Evolutionary conservation across 2,329 filamentous ascomycete species (phyloP).

Genomic region (Huntiella abstrusa): DNA sequence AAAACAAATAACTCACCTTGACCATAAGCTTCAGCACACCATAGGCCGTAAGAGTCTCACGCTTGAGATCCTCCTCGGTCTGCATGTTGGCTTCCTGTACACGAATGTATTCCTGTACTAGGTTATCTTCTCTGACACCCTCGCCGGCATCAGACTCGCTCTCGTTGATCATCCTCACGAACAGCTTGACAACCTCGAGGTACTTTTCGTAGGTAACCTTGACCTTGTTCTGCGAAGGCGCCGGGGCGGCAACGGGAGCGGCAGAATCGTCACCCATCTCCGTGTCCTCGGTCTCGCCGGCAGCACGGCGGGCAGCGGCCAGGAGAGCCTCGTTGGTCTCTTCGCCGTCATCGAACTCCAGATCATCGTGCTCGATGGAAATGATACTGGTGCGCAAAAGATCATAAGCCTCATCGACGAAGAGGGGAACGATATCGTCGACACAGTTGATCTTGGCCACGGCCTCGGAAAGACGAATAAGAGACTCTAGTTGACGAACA

Average conservation of each 20-base stretch:
- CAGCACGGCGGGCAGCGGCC: constrained; percentile 31
- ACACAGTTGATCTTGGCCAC: constrained; percentile 97
- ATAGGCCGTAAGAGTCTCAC: constrained; percentile 50
- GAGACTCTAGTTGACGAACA: constrained; percentile 81
- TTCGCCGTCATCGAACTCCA: constrained; percentile 63
- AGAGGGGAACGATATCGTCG: constrained; percentile 64
- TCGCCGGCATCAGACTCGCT: constrained; percentile 61
- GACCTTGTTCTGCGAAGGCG: constrained; percentile 42
- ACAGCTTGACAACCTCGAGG: constrained; percentile 68
- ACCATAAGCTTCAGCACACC: constrained; percentile 94
- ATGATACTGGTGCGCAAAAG: constrained; percentile 89
- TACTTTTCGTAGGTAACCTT: constrained; percentile 95
- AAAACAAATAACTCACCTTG: constrained; percentile 42
- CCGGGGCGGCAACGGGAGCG: constrained; percentile 24
- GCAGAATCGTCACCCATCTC: constrained; percentile 17
- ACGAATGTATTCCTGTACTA: constrained; percentile 82
- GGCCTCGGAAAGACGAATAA: constrained; percentile 92
- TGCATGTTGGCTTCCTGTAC: constrained; percentile 70
- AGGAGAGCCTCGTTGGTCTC: constrained; percentile 13
- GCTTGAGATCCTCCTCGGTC: constrained; percentile 62
- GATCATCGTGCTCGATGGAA: constrained; percentile 90
- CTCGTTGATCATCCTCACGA: constrained; percentile 67
- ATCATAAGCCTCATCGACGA: constrained; percentile 84
- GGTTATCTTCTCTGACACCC: constrained; percentile 64
- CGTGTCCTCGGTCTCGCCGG: constrained; percentile 20